Percentiles rank a stretch among this genome's conserved stretches.
Conservation (phyloP, 2,329 filamentous ascomycete genomes). For the Penicillium sp. region DNA sequence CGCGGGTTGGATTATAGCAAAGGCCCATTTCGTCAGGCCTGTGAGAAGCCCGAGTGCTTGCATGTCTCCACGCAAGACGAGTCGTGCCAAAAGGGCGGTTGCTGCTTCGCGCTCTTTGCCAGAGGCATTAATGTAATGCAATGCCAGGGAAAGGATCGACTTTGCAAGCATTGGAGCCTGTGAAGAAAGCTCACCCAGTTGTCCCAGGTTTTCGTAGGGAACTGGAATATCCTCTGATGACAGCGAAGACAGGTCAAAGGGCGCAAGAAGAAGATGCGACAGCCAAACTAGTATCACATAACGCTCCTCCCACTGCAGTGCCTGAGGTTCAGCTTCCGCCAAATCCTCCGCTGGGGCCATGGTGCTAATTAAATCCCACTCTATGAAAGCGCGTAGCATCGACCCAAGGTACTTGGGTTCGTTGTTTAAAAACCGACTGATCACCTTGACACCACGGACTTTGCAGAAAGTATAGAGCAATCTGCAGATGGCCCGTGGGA, state of each 20-base stretch:
- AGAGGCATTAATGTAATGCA: constrained; percentile 66
- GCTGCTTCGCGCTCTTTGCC: constrained; percentile 89
- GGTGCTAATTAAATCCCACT: constrained; percentile 38
- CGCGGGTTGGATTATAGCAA: constrained; percentile 54
- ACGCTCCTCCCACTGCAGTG: constrained; percentile 76
- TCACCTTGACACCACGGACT: constrained; percentile 86
- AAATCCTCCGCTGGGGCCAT: constrained; percentile 13
- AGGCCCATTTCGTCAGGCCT: constrained; percentile 65
- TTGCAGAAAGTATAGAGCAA: constrained; percentile 91
- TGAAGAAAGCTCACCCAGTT: constrained; percentile 47
- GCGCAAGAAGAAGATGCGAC: constrained; percentile 73
- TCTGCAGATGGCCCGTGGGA: constrained; percentile 68
- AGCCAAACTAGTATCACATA: constrained; percentile 88
- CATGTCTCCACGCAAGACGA: constrained; percentile 86
- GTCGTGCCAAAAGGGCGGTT: constrained; percentile 72
- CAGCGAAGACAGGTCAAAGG: constrained; percentile 85
- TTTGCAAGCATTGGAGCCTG: constrained; percentile 65
- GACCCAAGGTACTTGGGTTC: constrained; percentile 81
- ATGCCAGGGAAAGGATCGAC: constrained; percentile 65
- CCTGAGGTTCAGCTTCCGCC: constrained; percentile 19
- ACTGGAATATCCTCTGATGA: constrained; percentile 50
- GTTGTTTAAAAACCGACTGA: constrained; percentile 84
- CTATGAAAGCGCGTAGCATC: constrained; percentile 70
- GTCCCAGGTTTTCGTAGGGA: constrained; percentile 31
- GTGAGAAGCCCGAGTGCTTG: constrained; percentile 67